Evolutionary conservation across 1,139 yeast genomes (phyloP), one percentile per base, ranked within the genome.

Genomic region (Lodderomyces theae): DNA sequence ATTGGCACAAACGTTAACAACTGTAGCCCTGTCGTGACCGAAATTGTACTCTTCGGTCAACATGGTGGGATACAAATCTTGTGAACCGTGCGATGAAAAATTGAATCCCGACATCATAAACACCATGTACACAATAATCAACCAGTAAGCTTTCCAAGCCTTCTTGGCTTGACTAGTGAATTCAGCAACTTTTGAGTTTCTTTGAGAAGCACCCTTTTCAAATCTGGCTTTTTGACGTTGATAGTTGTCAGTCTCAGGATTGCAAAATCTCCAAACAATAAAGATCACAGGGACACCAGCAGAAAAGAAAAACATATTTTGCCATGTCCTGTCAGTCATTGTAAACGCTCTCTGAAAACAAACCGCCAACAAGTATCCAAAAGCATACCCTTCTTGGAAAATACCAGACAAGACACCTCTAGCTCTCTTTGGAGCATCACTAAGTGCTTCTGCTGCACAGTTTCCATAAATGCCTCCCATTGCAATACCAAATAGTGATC

Each of bases 381-480:
- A 58, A 3, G 73, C 72, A 45, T 68, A 69, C 42, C 74, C 74
- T 15, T 17, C 24, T 37, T 37, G 39, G 52, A 65, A 68, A 29
- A 68, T 51, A 38, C 74, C 74, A 34, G 67, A 61, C 41, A 69
- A 45, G n/a, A 66, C 57, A 42, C 74, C 74, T 51, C 69, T 57
- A 21, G 74, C 68, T 9, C 49, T 58, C 16, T 47, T 48, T 7
- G 72, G 72, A 37, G 68, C 60, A 49, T 65, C 72, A 40, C 66
- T 67, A 40, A 67, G 55, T 11, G 73, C 66, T 32, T 60, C 61
- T n/a, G 70, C 67, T 16, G 69, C 61, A 39, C 68, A 60, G 38
- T 63, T 61, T 37, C 73, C 73, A 46, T 55, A 69, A 7, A 69
- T 50, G 37, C 73, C 72, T 30, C 74, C 74, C 75, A 69, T 69